These are phyloP conservation scores for Nakaseomyces sp. DNA, from an alignment of 1,139 yeast species.

Conservation along the genomic window DNA sequence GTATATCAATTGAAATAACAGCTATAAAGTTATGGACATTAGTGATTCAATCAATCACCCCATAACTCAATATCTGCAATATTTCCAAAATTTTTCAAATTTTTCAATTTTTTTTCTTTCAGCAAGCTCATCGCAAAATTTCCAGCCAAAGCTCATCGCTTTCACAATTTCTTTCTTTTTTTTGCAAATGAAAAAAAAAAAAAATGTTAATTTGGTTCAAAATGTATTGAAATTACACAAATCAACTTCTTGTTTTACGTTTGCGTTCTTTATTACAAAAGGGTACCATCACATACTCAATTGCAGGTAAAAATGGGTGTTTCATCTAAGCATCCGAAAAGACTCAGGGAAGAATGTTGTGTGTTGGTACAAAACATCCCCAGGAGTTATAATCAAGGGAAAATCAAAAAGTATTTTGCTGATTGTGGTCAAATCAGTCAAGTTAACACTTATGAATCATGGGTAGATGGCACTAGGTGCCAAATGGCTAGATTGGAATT, in stretches of 20 bases:
- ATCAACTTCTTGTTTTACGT: too few relatives aligned
- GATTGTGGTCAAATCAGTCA: conserved; percentile 54
- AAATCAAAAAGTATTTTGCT: conserved; percentile 39
- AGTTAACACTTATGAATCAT: conserved; percentile 29
- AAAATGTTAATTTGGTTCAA: too few relatives aligned
- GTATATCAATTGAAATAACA: too few relatives aligned
- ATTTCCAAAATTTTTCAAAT: not conserved
- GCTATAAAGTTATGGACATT: too few relatives aligned
- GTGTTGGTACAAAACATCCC: conserved; percentile 29
- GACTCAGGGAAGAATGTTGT: conserved; percentile 19
- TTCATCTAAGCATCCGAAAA: not conserved
- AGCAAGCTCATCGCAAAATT: conserved; percentile 4
- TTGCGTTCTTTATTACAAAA: too few relatives aligned
- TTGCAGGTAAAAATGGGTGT: not conserved
- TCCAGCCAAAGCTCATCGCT: conserved; percentile 6
- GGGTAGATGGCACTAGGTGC: conserved; percentile 16
- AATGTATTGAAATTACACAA: too few relatives aligned
- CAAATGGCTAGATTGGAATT: conserved; percentile 49
- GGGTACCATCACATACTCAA: not conserved
- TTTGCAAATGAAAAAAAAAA: not conserved
- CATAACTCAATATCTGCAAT: not conserved
- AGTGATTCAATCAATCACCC: too few relatives aligned
- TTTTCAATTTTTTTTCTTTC: not conserved
- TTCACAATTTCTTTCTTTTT: not conserved
- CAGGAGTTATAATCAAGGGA: conserved; percentile 25